These are phyloP conservation scores for Macrotyloma uniflorum DNA, from an alignment of 306 rosid genomes.

Conservation along the genomic window DNA sequence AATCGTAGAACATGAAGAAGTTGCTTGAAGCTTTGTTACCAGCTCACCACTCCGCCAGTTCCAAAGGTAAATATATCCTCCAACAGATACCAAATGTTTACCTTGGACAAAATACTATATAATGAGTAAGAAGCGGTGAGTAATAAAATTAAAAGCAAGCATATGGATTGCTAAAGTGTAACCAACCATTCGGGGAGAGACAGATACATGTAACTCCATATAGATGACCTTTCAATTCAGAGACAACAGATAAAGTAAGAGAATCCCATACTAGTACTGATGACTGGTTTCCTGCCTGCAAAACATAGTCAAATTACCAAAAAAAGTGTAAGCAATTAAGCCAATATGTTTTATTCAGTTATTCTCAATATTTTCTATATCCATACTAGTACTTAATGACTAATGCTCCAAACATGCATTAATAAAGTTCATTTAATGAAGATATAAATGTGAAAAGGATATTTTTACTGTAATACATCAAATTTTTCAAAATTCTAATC, in stretches of 20 bases:
- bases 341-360: background rate
- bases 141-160: conserved; percentile 26
- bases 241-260: conserved; percentile 44
- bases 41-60: conserved; percentile 62
- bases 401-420: conserved; percentile 2
- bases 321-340: conserved; percentile 1
- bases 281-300: conserved; percentile 73
- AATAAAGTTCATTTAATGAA: conserved; percentile 23
- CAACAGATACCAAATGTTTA: conserved; percentile 72
- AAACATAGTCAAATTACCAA: conserved; percentile 38
- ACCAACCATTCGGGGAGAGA: conserved; percentile 81
- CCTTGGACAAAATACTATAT: conserved; percentile 51
- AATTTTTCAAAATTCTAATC: background rate
- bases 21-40: conserved; percentile 68
- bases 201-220: conserved; percentile 69
- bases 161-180: conserved; percentile 23
- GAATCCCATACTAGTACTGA: conserved; percentile 75
- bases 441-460: background rate
- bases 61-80: conserved; percentile 73
- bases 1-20: conserved; percentile 63
- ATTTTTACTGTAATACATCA: background rate
- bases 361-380: conserved; percentile 13
- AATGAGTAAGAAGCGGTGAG: conserved; percentile 31
- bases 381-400: conserved; percentile 21
- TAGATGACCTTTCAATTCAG: conserved; percentile 71